Evolutionary conservation across 2,329 filamentous ascomycete genomes (phyloP).

Genomic region (Pseudocercospora ulei): DNA sequence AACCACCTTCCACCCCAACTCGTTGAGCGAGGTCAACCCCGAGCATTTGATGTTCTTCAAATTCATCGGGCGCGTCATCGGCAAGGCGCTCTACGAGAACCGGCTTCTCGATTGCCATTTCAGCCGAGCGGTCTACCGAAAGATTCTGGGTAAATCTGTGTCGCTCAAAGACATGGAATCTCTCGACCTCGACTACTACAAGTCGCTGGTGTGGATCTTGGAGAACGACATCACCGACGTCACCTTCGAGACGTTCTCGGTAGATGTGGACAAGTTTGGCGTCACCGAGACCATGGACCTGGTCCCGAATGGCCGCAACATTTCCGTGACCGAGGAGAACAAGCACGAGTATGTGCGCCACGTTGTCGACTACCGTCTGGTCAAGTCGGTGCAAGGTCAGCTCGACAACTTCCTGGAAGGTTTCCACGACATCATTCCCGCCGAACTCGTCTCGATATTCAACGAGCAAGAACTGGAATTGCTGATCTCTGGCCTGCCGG

Average conservation of each 20-base stretch:
- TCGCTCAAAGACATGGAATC: slow-evolving; percentile 99
- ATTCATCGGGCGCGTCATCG: slow-evolving; percentile 96
- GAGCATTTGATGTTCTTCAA: slow-evolving; percentile 98
- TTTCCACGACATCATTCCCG: slow-evolving; percentile 96
- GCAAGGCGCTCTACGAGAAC: slow-evolving; percentile 93
- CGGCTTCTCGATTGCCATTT: slow-evolving; percentile 97
- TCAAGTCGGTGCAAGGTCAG: slow-evolving; percentile 86
- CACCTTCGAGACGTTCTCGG: slow-evolving; percentile 89
- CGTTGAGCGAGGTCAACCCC: slow-evolving; percentile 82
- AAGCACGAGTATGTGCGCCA: slow-evolving; percentile 95
- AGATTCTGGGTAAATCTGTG: slow-evolving; percentile 85
- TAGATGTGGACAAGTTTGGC: slow-evolving; percentile 89
- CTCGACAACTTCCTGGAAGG: slow-evolving; percentile 73
- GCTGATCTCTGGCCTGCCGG: slow-evolving; percentile 88
- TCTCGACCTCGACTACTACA: slow-evolving; percentile 96
- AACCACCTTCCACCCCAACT: slow-evolving; percentile 97
- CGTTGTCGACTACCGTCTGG: slow-evolving; percentile 86
- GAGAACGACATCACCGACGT: slow-evolving; percentile 98
- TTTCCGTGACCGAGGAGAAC: slow-evolving; percentile 92
- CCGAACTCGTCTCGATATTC: slow-evolving; percentile 90
- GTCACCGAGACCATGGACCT: slow-evolving; percentile 80
- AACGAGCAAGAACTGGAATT: slow-evolving; percentile 96
- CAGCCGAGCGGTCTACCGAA: slow-evolving; percentile 96
- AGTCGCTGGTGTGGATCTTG: slow-evolving; percentile 95
- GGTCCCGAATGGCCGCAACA: slow-evolving; percentile 75